Percentiles rank a stretch among this genome's conserved stretches.
phyloP scores from a whole-genome alignment of 2,329 filamentous ascomycete genomes.

The Ceratocystis variospora region DNA sequence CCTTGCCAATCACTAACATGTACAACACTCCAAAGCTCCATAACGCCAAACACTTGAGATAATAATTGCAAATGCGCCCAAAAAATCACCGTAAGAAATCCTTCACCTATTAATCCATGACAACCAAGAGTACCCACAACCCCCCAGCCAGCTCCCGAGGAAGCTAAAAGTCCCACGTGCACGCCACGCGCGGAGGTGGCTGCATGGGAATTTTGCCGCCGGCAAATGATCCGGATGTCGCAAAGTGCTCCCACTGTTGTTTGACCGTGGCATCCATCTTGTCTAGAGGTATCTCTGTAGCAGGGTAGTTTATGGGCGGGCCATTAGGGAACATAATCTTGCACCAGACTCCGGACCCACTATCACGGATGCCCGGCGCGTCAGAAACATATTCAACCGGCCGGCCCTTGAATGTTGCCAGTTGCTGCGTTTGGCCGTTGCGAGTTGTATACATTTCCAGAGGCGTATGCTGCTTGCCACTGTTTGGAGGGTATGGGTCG shows the following conservation, averaged over 20 bases:
- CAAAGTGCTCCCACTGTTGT: conserved; percentile 50
- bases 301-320: conserved; percentile 46
- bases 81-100: conserved; percentile 5
- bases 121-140: neutral
- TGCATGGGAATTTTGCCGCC: conserved; percentile 60
- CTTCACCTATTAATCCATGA: neutral
- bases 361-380: conserved; percentile 35
- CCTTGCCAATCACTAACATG: neutral
- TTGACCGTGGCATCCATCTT: conserved; percentile 46
- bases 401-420: conserved; percentile 50
- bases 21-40: neutral
- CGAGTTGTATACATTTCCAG: conserved; percentile 33
- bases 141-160: neutral
- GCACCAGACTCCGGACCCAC: conserved; percentile 40
- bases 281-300: conserved; percentile 46
- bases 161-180: conserved; percentile 53
- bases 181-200: conserved; percentile 66
- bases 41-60: conserved; percentile 5
- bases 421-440: conserved; percentile 29
- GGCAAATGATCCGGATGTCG: conserved; percentile 52
- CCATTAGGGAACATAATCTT: conserved; percentile 64
- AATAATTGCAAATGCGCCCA: conserved; percentile 1
- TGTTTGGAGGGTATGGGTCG: conserved; percentile 34
- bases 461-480: conserved; percentile 33
- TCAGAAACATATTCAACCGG: conserved; percentile 44